Base-by-base conservation (phyloP, 805 yeast species). In the Suhomyces sp. region DNA sequence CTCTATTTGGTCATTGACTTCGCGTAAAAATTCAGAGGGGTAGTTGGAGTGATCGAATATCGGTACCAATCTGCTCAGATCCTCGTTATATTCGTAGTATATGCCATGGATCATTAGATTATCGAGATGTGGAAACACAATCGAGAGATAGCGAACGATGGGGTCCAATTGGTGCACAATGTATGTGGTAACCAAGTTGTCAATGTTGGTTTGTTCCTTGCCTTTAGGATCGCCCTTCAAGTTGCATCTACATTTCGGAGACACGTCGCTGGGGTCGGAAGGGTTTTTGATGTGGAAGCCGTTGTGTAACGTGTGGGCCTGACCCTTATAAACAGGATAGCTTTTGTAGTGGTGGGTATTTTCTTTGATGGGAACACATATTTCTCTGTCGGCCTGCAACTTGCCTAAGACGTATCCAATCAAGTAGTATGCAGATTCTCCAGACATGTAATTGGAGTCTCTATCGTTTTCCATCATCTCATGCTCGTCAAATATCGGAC, bases 381-480 rank as follows among this genome's bases (percentile, higher is more conserved):
- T 71, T 58, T 70, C 73, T 53, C 76, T 54, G 52, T 71, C 75
- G 1, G 68, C 65, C 57, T 69, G 75, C 22, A 71, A 55, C 54
- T 70, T 68, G 5, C 70, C 70, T 26, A 72, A 54, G 9, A 71
- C 66, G 52, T 63, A 67, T 7, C 74, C 75, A 24, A 72, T 62
- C 35, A 71, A 53, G 53, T 67, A 72, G 50, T 61, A 67, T 10
- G 71, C 59, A 9, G 69, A 62, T 53, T 70, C 71, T 13, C 60
- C 51, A 2, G 50, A 31, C 6, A 40, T 40, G 10, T 48, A 52
- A 23, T 26, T 41, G 12, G 19, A 45, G 13, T 48, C 53, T 5
- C 19, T 9, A 4, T 50, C 52, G 24, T 44, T 45, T 12, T 46
- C 48, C 23, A 22, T 17, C 41, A 26, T 17, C 9, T 29, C 45